A percentile compares a stretch with the other conserved stretches of the same genome.
These are phyloP conservation scores for Sutorius eximius DNA, from an alignment of 1,284 basidiomycete species.

Conservation along the genomic window DNA sequence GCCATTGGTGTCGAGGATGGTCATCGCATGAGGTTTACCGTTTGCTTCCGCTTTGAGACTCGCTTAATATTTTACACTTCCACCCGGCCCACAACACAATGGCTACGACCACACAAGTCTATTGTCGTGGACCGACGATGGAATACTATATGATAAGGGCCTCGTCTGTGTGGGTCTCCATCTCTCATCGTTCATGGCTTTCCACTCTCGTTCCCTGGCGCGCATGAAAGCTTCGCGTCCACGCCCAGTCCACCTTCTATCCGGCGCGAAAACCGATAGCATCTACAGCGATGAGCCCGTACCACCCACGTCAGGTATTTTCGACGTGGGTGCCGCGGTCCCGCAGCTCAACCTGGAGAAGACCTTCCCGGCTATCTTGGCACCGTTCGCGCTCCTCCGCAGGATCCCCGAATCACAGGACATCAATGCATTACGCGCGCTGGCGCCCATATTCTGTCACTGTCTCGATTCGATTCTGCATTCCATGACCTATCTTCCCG, in stretches of 20 bases:
- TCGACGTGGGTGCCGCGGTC: neutral
- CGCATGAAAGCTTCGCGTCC: neutral
- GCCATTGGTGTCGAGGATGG: slow-evolving; percentile 44
- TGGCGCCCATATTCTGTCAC: slow-evolving; percentile 23
- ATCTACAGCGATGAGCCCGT: slow-evolving; percentile 16
- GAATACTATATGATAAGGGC: slow-evolving; percentile 1
- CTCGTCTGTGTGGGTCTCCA: neutral
- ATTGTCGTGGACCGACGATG: slow-evolving; percentile 22
- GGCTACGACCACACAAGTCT: neutral
- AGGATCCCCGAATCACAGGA: slow-evolving; percentile 25
- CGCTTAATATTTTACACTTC: neutral
- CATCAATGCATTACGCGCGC: slow-evolving; percentile 29
- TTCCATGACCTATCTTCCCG: slow-evolving; percentile 26
- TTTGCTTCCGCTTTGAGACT: slow-evolving; percentile 9
- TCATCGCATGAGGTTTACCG: slow-evolving; percentile 25
- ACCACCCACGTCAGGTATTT: slow-evolving; percentile 5
- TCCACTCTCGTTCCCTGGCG: slow-evolving; percentile 14
- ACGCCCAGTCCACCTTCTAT: neutral
- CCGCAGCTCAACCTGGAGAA: slow-evolving; percentile 31
- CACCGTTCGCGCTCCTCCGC: slow-evolving; percentile 26
- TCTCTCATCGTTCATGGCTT: slow-evolving; percentile 12
- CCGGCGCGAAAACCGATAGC: slow-evolving; percentile 12
- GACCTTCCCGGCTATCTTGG: slow-evolving; percentile 35
- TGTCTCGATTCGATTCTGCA: slow-evolving; percentile 31
- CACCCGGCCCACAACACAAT: neutral